A percentile compares a stretch with the other conserved stretches of the same genome.
Evolutionary conservation across 192 early-diverging fungal genomes (phyloP).

Genomic region (Coemansia sp.): DNA sequence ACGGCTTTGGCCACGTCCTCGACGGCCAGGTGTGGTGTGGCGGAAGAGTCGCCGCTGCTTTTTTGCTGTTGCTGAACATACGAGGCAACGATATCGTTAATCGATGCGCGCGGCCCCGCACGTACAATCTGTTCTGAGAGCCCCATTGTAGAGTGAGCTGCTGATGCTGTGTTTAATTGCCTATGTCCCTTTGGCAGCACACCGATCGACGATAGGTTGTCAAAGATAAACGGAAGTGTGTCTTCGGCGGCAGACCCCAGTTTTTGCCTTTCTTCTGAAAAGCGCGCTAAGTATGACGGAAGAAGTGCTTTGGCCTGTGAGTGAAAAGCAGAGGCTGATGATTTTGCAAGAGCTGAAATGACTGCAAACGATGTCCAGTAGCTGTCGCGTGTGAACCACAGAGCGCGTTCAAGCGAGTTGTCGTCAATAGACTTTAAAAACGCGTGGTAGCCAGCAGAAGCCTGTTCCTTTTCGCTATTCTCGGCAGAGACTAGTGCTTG

Average conservation of each 20-base stretch:
- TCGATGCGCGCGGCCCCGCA: slow-evolving; percentile 31
- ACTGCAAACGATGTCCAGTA: slow-evolving; percentile 43
- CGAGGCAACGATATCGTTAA: slow-evolving; percentile 27
- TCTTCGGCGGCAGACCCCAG: slow-evolving; percentile 12
- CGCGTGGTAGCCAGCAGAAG: neutral
- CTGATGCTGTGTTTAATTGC: neutral
- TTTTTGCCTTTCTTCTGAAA: slow-evolving; percentile 31
- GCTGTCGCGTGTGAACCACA: slow-evolving; percentile 23
- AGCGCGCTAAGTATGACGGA: slow-evolving; percentile 24
- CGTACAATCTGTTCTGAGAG: slow-evolving; percentile 44
- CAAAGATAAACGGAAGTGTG: slow-evolving; percentile 25
- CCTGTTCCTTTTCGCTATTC: neutral
- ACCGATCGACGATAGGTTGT: slow-evolving; percentile 23
- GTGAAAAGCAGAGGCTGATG: slow-evolving; percentile 12
- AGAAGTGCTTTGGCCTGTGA: slow-evolving; percentile 27
- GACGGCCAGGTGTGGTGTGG: slow-evolving; percentile 15
- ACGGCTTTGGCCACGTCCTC: slow-evolving; percentile 45
- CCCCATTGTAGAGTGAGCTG: slow-evolving; percentile 30
- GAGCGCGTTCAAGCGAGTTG: slow-evolving; percentile 12
- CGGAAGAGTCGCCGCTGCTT: neutral
- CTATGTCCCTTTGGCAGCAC: slow-evolving; percentile 3
- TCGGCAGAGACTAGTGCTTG: slow-evolving; percentile 21
- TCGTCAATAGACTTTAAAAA: slow-evolving; percentile 1
- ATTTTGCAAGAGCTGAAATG: slow-evolving; percentile 23
- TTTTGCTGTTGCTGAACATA: slow-evolving; percentile 22